Evolutionary conservation across 805 yeast genomes (phyloP).

Genomic region (Teunomyces lycoperdinae): DNA sequence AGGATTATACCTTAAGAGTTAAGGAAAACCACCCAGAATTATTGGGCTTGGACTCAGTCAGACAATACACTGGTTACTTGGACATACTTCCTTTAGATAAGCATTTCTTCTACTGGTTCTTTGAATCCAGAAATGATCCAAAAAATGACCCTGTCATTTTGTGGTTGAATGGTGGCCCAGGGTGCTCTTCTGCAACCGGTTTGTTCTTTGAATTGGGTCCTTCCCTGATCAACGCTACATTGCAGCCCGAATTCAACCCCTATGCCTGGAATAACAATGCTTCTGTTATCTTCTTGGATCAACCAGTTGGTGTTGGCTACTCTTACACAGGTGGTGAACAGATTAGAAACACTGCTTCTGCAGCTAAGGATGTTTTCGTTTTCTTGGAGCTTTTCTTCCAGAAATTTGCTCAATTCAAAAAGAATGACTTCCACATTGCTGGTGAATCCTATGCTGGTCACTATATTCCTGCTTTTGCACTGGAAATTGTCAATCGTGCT

Average conservation of each 20-base stretch:
- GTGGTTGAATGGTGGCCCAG: constrained; percentile 35
- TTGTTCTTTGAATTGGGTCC: constrained; percentile 32
- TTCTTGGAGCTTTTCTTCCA: constrained; percentile 26
- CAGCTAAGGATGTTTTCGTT: constrained; percentile 18
- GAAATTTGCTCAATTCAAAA: constrained; percentile 19
- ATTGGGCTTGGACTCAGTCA: constrained; percentile 35
- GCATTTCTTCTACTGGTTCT: constrained; percentile 33
- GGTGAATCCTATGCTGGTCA: constrained; percentile 28
- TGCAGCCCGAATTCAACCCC: constrained; percentile 26
- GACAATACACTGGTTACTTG: constrained; percentile 40
- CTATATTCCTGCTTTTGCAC: constrained; percentile 22
- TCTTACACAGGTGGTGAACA: constrained; percentile 19
- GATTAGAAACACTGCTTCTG: constrained; percentile 16
- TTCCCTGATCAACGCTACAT: constrained; percentile 18
- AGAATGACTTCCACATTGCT: constrained; percentile 22
- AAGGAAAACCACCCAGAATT: constrained; percentile 33
- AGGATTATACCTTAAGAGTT: constrained; percentile 27
- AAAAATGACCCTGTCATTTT: constrained; percentile 30
- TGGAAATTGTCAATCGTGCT: constrained; percentile 20
- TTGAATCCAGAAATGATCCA: constrained; percentile 34
- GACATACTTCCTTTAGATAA: constrained; percentile 31
- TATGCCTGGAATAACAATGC: constrained; percentile 31
- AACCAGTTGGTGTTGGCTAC: constrained; percentile 26
- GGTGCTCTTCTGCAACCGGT: constrained; percentile 29
- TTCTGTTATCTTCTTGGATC: constrained; percentile 24